Evolutionary conservation across 306 rosid genomes (phyloP).

Genomic region (Rubus parviflorus): DNA sequence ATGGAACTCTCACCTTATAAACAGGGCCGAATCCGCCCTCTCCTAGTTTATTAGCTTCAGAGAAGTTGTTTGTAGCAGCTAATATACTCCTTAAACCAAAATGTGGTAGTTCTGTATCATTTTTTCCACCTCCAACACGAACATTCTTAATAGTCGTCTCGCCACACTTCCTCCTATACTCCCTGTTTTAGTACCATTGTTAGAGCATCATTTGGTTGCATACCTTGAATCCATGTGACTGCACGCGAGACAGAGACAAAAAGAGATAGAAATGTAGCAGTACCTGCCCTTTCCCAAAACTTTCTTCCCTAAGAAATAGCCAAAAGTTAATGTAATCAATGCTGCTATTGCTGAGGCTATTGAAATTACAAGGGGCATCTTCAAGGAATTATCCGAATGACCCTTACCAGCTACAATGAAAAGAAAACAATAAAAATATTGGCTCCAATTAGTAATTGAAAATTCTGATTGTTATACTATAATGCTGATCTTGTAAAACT

Average conservation of each 20-base stretch:
- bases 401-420: background rate
- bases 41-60: slow-evolving; percentile 49
- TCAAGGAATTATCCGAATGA: background rate
- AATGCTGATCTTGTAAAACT: too few relatives aligned
- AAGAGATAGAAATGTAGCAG: background rate
- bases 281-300: background rate
- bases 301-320: background rate
- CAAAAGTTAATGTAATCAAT: background rate
- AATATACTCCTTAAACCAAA: slow-evolving; percentile 32
- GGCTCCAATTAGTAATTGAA: background rate
- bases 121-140: slow-evolving; percentile 26
- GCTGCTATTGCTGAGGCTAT: background rate
- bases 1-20: slow-evolving; percentile 36
- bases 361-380: background rate
- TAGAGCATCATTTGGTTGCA: background rate
- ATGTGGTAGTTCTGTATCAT: slow-evolving; percentile 37
- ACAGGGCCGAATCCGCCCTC: slow-evolving; percentile 64
- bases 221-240: background rate
- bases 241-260: background rate
- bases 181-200: background rate
- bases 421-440: background rate
- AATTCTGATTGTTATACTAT: slow-evolving; percentile 2
- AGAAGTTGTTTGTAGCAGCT: slow-evolving; percentile 45
- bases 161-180: slow-evolving; percentile 2
- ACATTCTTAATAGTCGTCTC: slow-evolving; percentile 11